These are phyloP conservation scores for Apiospora arundinis DNA, from an alignment of 2,329 filamentous ascomycete species.

Conservation along the genomic window DNA sequence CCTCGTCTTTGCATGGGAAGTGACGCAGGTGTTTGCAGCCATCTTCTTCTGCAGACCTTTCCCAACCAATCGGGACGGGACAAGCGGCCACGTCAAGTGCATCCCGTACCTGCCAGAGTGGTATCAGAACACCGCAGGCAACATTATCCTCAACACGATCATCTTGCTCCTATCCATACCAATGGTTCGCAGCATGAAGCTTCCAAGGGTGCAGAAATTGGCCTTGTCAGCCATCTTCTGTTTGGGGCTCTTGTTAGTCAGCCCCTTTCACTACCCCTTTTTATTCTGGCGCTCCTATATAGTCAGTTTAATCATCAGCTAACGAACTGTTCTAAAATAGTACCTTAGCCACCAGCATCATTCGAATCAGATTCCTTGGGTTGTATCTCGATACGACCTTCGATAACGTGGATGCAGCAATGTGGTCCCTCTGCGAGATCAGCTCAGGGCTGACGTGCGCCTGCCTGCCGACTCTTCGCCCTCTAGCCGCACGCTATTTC, in stretches of 20 bases:
- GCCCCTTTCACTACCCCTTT: not conserved
- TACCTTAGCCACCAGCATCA: not conserved
- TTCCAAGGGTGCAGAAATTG: not conserved
- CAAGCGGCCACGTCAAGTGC: not conserved
- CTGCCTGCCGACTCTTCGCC: constrained; percentile 12
- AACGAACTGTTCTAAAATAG: not conserved
- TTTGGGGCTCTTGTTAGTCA: constrained; percentile 14
- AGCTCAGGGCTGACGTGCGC: not conserved
- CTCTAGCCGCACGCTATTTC: not conserved
- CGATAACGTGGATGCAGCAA: constrained; percentile 2
- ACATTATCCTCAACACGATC: not conserved
- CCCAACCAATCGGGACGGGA: not conserved
- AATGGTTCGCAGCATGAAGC: not conserved
- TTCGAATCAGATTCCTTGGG: not conserved
- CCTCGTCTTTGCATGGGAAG: not conserved
- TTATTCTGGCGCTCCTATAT: not conserved
- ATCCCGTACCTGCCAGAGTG: not conserved
- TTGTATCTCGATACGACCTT: not conserved
- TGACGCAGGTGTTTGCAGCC: not conserved
- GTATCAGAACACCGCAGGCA: constrained; percentile 12
- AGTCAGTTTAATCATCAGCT: not conserved
- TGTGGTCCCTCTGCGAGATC: constrained; percentile 16
- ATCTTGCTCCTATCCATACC: not conserved
- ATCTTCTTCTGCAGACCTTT: constrained; percentile 14
- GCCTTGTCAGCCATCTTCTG: constrained; percentile 1